A percentile compares a stretch with the other conserved stretches of the same genome.
Conservation (phyloP, 2,329 filamentous ascomycete genomes). For the Aspergillus terreus region DNA sequence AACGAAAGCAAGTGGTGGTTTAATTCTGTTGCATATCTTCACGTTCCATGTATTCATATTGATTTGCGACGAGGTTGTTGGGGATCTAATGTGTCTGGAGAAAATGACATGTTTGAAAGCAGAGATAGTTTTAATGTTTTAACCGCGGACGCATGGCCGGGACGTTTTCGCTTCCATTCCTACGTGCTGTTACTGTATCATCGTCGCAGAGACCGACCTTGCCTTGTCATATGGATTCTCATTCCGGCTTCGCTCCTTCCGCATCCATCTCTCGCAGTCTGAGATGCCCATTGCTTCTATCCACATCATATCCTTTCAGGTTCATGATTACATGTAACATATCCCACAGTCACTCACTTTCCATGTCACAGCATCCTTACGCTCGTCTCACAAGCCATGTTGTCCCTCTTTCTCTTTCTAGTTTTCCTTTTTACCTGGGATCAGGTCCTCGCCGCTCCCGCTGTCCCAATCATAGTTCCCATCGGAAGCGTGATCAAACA, state of each 20-base stretch:
- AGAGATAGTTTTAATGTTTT: not conserved
- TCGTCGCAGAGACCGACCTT: too few relatives aligned
- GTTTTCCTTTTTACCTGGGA: not conserved
- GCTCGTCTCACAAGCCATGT: not conserved
- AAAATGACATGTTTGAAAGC: conserved; percentile 1
- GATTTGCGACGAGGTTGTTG: conserved; percentile 7
- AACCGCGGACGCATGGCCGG: too few relatives aligned
- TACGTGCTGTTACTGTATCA: too few relatives aligned
- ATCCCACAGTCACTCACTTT: too few relatives aligned
- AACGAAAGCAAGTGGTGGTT: conserved; percentile 7
- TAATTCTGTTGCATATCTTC: conserved; percentile 17
- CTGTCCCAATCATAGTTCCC: conserved; percentile 13
- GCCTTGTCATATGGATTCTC: too few relatives aligned
- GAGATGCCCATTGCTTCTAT: too few relatives aligned
- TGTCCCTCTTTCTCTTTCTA: not conserved
- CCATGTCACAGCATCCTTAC: not conserved
- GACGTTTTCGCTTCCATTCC: too few relatives aligned
- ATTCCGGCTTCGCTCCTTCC: too few relatives aligned
- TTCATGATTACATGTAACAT: too few relatives aligned
- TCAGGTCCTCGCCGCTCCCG: not conserved
- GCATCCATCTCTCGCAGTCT: too few relatives aligned
- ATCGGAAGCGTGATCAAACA: conserved; percentile 43
- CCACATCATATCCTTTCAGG: too few relatives aligned
- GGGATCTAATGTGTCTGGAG: not conserved
- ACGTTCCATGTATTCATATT: conserved; percentile 22